phyloP scores from a whole-genome alignment of 352 stramenopile species.

The Globisporangium ultimum region DNA sequence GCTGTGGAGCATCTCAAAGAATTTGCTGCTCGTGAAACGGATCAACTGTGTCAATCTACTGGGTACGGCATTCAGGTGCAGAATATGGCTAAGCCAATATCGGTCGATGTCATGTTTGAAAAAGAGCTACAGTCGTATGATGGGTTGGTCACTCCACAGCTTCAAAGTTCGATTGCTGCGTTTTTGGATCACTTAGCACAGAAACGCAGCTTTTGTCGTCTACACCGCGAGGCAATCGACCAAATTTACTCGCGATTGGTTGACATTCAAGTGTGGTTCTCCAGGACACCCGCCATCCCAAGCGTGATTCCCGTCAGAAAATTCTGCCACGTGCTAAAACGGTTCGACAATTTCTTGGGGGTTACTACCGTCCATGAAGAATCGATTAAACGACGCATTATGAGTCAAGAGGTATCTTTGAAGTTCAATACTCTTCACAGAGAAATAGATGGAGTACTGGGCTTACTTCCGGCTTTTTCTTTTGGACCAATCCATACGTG shows the following conservation, averaged over 20 bases:
- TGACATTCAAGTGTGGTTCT: neutral
- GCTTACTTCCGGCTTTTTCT: too few relatives aligned
- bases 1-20: too few relatives aligned
- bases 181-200: neutral
- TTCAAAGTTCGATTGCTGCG: conserved; percentile 1
- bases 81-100: too few relatives aligned
- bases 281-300: neutral
- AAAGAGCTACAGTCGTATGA: too few relatives aligned
- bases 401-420: conserved; percentile 2
- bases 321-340: conserved; percentile 4
- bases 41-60: too few relatives aligned
- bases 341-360: conserved; percentile 4
- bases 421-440: neutral
- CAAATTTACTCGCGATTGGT: neutral
- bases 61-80: too few relatives aligned
- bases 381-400: neutral
- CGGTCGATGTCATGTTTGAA: too few relatives aligned
- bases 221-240: neutral
- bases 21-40: too few relatives aligned
- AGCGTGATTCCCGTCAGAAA: neutral
- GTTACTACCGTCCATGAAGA: neutral
- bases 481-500: too few relatives aligned
- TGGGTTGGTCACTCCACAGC: neutral
- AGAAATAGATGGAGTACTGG: conserved; percentile 5
- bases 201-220: neutral